Percentiles rank a stretch among this genome's conserved stretches.
Conservation (phyloP, 257 asterid species). For the Solanum gandarillasii region DNA sequence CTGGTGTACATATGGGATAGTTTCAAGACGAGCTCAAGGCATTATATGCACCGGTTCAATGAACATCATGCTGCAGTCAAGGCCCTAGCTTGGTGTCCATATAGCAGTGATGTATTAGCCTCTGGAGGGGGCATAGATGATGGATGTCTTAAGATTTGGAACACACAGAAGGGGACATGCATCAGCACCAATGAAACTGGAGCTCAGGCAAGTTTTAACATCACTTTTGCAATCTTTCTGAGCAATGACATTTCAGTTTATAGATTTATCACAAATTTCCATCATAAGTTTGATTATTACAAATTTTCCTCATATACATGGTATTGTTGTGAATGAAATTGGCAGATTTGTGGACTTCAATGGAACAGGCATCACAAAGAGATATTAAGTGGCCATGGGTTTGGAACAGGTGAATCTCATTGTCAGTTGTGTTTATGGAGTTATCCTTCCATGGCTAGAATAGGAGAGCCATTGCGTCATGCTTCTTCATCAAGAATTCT, state of each 20-base stretch:
- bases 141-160: constrained; percentile 62
- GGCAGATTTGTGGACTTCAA: constrained; percentile 53
- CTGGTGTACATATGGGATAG: constrained; percentile 55
- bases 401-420: constrained; percentile 12
- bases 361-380: constrained; percentile 74
- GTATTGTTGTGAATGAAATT: not conserved
- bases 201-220: constrained; percentile 41
- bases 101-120: constrained; percentile 45
- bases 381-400: constrained; percentile 71
- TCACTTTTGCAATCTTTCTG: not conserved
- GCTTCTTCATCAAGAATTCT: constrained; percentile 36
- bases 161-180: constrained; percentile 46
- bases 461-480: constrained; percentile 23
- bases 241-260: not conserved
- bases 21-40: constrained; percentile 38
- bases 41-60: constrained; percentile 24
- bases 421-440: constrained; percentile 59
- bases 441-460: constrained; percentile 65
- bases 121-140: constrained; percentile 70
- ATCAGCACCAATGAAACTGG: constrained; percentile 36
- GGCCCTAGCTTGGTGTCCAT: constrained; percentile 89
- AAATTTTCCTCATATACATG: not conserved
- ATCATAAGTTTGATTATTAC: not conserved
- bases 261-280: not conserved
- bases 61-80: constrained; percentile 64